These are phyloP conservation scores for Brassica balearica DNA, from an alignment of 441 rosid species.

Conservation along the genomic window DNA sequence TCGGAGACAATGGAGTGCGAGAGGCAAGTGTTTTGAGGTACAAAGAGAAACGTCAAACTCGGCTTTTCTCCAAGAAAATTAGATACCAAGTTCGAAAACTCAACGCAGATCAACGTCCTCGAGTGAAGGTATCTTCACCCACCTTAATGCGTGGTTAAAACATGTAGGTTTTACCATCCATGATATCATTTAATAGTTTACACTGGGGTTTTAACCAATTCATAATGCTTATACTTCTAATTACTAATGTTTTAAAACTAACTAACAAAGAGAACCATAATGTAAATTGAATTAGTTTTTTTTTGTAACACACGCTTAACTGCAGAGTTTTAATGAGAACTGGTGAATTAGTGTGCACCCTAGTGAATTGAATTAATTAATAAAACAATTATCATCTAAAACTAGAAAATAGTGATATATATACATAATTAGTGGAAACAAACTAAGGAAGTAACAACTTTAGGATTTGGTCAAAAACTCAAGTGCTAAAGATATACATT, in stretches of 20 bases:
- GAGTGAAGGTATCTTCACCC: conserved; percentile 72
- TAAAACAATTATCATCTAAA: not conserved
- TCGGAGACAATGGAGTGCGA: conserved; percentile 64
- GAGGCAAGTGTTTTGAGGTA: conserved; percentile 90
- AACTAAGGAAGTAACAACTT: not conserved
- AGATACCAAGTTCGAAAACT: conserved; percentile 86
- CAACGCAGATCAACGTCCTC: conserved; percentile 87
- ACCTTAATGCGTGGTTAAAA: conserved; percentile 17
- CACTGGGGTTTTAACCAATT: not conserved
- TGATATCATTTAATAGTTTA: not conserved
- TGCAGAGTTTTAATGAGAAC: too few relatives aligned
- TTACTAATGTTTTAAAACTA: not conserved
- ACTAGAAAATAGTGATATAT: not conserved
- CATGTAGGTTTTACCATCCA: conserved; percentile 12
- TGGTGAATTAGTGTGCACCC: too few relatives aligned
- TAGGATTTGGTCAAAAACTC: not conserved
- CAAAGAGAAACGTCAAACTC: conserved; percentile 82
- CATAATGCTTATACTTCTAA: not conserved
- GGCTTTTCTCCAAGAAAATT: conserved; percentile 87
- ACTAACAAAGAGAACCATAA: not conserved
- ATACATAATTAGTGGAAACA: not conserved
- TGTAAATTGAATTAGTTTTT: too few relatives aligned
- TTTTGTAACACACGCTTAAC: too few relatives aligned
- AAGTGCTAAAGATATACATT: not conserved
- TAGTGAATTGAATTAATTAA: not conserved